A percentile compares a stretch with the other conserved stretches of the same genome.
phyloP scores from a whole-genome alignment of 495 filamentous ascomycete species.

The Aspergillus cavernicola region DNA sequence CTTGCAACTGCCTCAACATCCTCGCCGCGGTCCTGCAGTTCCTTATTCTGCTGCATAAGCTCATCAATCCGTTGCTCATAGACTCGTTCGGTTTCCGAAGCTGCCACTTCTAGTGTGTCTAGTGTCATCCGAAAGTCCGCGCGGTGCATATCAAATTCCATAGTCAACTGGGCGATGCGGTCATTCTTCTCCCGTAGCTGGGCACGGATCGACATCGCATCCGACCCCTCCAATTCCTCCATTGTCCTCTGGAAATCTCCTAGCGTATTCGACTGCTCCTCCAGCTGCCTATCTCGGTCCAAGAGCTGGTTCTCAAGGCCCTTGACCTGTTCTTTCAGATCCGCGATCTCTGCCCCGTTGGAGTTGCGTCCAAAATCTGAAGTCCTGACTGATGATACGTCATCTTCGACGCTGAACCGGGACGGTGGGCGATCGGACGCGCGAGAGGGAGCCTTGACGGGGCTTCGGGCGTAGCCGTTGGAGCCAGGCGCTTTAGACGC shows the following conservation, averaged over 20 bases:
- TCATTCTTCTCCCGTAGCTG: conserved; percentile 94
- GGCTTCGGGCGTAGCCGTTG: conserved; percentile 37
- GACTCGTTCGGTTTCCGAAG: conserved; percentile 94
- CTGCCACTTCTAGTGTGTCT: conserved; percentile 92
- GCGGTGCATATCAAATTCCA: conserved; percentile 91
- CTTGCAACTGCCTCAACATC: conserved; percentile 87
- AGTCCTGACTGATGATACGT: conserved; percentile 30
- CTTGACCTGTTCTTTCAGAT: conserved; percentile 60
- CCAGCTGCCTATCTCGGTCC: conserved; percentile 80
- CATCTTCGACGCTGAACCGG: conserved; percentile 40
- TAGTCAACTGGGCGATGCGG: conserved; percentile 84
- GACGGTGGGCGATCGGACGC: conserved; percentile 43
- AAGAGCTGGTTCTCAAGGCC: conserved; percentile 63
- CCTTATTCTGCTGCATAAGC: conserved; percentile 77
- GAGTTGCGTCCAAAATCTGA: conserved; percentile 43
- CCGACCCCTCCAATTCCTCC: conserved; percentile 70
- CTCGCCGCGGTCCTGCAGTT: conserved; percentile 73
- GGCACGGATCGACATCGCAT: conserved; percentile 70
- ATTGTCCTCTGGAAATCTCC: conserved; percentile 54
- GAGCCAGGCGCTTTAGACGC: conserved; percentile 28
- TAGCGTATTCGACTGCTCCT: conserved; percentile 76
- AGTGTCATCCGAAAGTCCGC: conserved; percentile 97
- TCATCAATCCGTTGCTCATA: conserved; percentile 92
- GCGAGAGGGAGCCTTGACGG: conserved; percentile 42
- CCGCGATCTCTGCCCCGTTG: conserved; percentile 48